Base-by-base conservation (phyloP, 177 flowering plant species). In the Tripterygium wilfordii region DNA sequence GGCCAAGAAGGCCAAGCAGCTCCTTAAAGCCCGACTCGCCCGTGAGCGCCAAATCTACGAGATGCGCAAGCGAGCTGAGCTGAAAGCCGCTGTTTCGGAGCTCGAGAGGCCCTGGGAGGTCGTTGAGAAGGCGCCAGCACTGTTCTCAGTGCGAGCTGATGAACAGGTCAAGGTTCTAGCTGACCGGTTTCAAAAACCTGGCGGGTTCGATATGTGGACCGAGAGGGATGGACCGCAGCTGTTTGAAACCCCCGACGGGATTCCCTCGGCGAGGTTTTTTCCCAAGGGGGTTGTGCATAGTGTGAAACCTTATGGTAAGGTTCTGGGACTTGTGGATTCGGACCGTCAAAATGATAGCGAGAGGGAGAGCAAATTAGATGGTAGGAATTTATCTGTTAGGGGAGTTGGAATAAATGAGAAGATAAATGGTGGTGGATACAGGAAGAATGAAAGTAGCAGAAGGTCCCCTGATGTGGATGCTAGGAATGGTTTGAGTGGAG, bases 221-320 rank as follows among this genome's bases (percentile, higher is more conserved):
- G 86, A 78, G 4, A 60, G 56, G 18, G 97, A 90, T 51, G 98
- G 96, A 22, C 96, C 98, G 2, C 81, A 80, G 59, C 36, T 91
- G 46, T 91, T 91, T 42, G 56, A 62, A 5, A 48, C 65, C 13
- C 66, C 39, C 15, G 79, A 74, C 44, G 95, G 60, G 14, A 27
- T 79, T 35, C 84, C 87, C 18, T 63, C 88, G 0, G 69, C 84
- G 0, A 68, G 88, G 66, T 88, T 83, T 57, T 89, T 88, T 50
- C 96, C 96, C 0, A 85, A 80, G 58, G 96, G 96, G 21, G 86
- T 76, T 36, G 92, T 91, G 44, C 96, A 83, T 54, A 85, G 91
- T 50, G 42, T 79, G 3, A 73, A 68, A 43, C 88, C 87, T 0
- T 81, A 85, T 47, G 71, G 64, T 27, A 40, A 33, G 7, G n/a